Percentiles rank a stretch among this genome's conserved stretches.
phyloP scores from a whole-genome alignment of 164 flowering plant species.

The Vitis rotundifolia region DNA sequence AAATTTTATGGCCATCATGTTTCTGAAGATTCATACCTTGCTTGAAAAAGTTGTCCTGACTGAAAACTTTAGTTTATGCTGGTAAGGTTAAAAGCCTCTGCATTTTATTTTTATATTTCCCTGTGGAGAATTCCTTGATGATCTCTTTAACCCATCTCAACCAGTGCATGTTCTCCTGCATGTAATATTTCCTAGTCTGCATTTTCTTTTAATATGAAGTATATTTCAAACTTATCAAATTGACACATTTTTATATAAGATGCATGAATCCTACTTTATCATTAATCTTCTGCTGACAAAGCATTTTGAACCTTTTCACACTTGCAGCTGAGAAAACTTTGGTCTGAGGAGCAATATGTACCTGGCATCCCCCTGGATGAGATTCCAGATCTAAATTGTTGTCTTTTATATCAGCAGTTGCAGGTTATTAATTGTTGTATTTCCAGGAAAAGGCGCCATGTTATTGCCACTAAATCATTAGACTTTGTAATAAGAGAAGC shows the following conservation, averaged over 20 bases:
- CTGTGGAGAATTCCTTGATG: too few relatives aligned
- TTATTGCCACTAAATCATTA: slow-evolving; percentile 61
- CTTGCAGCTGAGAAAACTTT: slow-evolving; percentile 82
- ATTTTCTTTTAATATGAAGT: background rate
- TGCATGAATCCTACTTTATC: background rate
- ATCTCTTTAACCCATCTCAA: too few relatives aligned
- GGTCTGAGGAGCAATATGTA: slow-evolving; percentile 74
- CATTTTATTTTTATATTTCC: too few relatives aligned
- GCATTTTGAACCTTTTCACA: slow-evolving; percentile 11
- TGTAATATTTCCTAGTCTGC: too few relatives aligned
- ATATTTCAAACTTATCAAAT: slow-evolving; percentile 3
- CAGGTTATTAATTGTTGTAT: slow-evolving; percentile 93
- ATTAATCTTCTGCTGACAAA: slow-evolving; percentile 7
- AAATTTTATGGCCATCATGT: too few relatives aligned
- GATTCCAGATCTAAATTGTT: slow-evolving; percentile 72
- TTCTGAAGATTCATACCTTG: too few relatives aligned
- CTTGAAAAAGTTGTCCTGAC: too few relatives aligned
- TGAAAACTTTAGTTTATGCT: too few relatives aligned
- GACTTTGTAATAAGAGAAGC: slow-evolving; percentile 52
- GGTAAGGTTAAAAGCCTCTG: too few relatives aligned
- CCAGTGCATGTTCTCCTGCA: too few relatives aligned
- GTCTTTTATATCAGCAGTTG: slow-evolving; percentile 85
- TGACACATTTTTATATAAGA: background rate
- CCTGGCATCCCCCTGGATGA: slow-evolving; percentile 77
- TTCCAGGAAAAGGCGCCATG: slow-evolving; percentile 74